A percentile compares a stretch with the other conserved stretches of the same genome.
Evolutionary conservation across 305 asterid species (phyloP).

Genomic region (Rubia tinctorum): DNA sequence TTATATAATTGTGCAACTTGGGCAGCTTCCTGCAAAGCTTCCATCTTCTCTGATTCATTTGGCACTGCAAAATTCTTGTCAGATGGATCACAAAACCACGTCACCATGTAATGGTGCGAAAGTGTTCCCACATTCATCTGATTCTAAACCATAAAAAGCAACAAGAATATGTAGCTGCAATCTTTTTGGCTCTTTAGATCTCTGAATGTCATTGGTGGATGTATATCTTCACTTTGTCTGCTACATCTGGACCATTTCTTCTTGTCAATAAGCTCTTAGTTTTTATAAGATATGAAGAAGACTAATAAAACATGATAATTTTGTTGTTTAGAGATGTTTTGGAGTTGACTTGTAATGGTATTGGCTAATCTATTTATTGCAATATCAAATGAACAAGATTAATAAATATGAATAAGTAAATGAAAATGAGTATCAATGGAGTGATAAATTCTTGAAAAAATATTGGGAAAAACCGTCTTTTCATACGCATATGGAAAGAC

Average conservation of each 20-base stretch:
- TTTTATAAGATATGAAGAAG: background rate
- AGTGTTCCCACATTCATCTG: background rate
- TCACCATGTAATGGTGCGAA: constrained; percentile 14
- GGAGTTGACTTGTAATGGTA: no score
- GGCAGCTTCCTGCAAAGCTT: constrained; percentile 26
- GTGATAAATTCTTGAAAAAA: no score
- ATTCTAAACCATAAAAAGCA: background rate
- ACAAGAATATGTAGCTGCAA: constrained; percentile 1
- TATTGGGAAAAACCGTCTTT: no score
- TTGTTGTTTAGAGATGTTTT: no score
- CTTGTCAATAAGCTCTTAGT: background rate
- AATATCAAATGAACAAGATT: no score
- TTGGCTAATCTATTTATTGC: no score
- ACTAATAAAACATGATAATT: no score
- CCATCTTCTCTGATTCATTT: constrained; percentile 23
- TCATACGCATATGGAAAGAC: no score
- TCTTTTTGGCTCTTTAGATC: constrained; percentile 11
- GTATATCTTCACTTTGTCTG: constrained; percentile 2
- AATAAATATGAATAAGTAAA: no score
- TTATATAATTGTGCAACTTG: constrained; percentile 12
- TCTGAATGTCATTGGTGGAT: background rate
- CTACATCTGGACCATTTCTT: background rate
- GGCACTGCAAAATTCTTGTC: constrained; percentile 19
- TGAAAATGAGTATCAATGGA: no score
- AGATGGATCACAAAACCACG: constrained; percentile 2